Conservation (phyloP, 1,284 basidiomycete species). For the Neonothopanus nambi region DNA sequence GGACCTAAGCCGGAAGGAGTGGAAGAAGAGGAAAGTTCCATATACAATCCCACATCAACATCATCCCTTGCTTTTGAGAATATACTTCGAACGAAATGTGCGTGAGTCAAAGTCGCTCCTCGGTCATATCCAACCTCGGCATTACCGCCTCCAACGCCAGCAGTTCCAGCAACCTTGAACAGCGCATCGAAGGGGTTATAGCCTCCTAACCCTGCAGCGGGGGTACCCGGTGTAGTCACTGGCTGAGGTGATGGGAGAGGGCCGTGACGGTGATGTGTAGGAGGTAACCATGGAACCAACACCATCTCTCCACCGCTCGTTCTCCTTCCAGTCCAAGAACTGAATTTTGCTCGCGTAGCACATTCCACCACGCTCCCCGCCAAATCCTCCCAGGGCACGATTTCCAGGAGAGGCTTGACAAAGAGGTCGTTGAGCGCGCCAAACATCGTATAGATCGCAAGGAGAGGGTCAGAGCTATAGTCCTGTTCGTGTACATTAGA, state of each 20-base stretch:
- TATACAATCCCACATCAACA: slow-evolving; percentile 78
- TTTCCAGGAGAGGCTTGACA: slow-evolving; percentile 68
- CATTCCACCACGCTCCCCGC: slow-evolving; percentile 67
- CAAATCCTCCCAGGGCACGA: slow-evolving; percentile 71
- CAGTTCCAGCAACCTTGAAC: slow-evolving; percentile 42
- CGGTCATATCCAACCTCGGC: slow-evolving; percentile 9
- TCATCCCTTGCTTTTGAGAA: slow-evolving; percentile 63
- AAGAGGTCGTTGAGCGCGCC: slow-evolving; percentile 74
- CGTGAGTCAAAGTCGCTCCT: slow-evolving; percentile 55
- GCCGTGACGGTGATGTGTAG: slow-evolving; percentile 14
- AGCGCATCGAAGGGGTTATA: slow-evolving; percentile 65
- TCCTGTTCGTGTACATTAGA: slow-evolving; percentile 30
- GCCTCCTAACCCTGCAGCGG: slow-evolving; percentile 11
- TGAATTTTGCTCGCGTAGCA: slow-evolving; percentile 41
- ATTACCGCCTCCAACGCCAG: slow-evolving; percentile 28
- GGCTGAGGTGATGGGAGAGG: slow-evolving; percentile 15
- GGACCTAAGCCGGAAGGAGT: neutral
- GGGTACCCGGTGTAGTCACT: slow-evolving; percentile 21
- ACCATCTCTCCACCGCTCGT: slow-evolving; percentile 68
- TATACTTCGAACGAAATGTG: slow-evolving; percentile 81
- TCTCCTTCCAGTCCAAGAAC: neutral
- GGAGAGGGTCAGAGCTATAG: slow-evolving; percentile 76
- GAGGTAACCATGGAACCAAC: slow-evolving; percentile 78
- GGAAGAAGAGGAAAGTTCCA: slow-evolving; percentile 23
- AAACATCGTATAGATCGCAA: slow-evolving; percentile 86